phyloP scores from a whole-genome alignment of 306 rosid species.

The Hippophae gyantsensis region DNA sequence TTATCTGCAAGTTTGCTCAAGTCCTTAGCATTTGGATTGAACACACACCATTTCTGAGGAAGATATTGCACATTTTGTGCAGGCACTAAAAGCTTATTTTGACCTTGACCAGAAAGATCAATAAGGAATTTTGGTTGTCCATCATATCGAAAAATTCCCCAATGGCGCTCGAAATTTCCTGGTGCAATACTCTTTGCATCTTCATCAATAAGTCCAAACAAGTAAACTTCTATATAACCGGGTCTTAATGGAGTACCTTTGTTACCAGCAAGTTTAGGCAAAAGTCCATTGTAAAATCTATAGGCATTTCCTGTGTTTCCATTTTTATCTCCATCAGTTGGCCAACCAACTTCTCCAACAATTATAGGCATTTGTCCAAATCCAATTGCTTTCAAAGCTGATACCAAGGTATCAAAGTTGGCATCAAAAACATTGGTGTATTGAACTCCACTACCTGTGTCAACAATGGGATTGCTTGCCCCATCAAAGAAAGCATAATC shows the following conservation, averaged over 20 bases:
- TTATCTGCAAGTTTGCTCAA: conserved; percentile 68
- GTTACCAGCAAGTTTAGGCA: conserved; percentile 55
- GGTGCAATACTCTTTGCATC: conserved; percentile 85
- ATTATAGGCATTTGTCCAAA: conserved; percentile 53
- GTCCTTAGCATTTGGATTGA: conserved; percentile 79
- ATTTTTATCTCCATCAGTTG: conserved; percentile 92
- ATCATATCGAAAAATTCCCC: conserved; percentile 83
- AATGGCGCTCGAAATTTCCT: conserved; percentile 82
- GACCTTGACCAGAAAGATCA: conserved; percentile 77
- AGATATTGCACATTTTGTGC: conserved; percentile 67
- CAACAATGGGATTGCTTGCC: conserved; percentile 46
- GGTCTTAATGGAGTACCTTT: conserved; percentile 80
- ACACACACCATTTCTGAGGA: conserved; percentile 61
- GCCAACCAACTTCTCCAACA: conserved; percentile 99
- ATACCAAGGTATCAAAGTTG: conserved; percentile 80
- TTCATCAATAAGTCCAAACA: conserved; percentile 80
- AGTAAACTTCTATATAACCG: conserved; percentile 72
- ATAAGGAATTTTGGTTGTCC: conserved; percentile 78
- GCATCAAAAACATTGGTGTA: conserved; percentile 92
- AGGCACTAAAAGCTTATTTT: conserved; percentile 48
- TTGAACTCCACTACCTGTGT: conserved; percentile 36
- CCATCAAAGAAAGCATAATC: conserved; percentile 94
- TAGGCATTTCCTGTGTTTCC: conserved; percentile 62
- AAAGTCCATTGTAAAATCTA: conserved; percentile 76
- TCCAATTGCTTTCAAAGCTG: conserved; percentile 65